Evolutionary conservation across 2,329 filamentous ascomycete genomes (phyloP).

Genomic region (Pseudocercospora musae): DNA sequence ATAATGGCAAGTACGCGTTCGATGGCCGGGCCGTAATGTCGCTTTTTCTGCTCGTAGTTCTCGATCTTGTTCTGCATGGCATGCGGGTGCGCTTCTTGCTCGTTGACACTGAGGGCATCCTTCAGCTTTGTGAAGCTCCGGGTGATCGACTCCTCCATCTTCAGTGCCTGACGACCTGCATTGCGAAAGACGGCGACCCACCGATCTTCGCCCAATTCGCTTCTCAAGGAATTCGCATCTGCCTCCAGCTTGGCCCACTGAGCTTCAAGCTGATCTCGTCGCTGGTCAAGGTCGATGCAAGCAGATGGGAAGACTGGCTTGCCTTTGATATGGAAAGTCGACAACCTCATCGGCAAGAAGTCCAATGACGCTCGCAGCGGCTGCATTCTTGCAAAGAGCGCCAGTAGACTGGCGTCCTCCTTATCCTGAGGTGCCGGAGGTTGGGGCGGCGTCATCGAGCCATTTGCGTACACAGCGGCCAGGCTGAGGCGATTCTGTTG

Average conservation of each 20-base stretch:
- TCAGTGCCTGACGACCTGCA: slow-evolving; percentile 84
- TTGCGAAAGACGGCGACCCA: slow-evolving; percentile 96
- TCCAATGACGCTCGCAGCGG: slow-evolving; percentile 88
- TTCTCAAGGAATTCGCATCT: slow-evolving; percentile 83
- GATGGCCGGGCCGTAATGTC: slow-evolving; percentile 90
- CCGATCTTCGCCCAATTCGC: slow-evolving; percentile 89
- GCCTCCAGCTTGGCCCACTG: slow-evolving; percentile 83
- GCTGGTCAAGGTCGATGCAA: slow-evolving; percentile 79
- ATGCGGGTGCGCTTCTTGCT: slow-evolving; percentile 69
- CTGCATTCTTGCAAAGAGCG: slow-evolving; percentile 92
- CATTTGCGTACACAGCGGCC: slow-evolving; percentile 50
- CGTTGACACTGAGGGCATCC: slow-evolving; percentile 71
- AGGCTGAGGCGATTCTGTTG: slow-evolving; percentile 65
- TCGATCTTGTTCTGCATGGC: slow-evolving; percentile 78
- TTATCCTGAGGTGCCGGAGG: slow-evolving; percentile 50
- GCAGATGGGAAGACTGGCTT: slow-evolving; percentile 80
- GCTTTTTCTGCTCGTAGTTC: slow-evolving; percentile 91
- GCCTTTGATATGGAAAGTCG: slow-evolving; percentile 77
- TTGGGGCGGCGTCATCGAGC: slow-evolving; percentile 46
- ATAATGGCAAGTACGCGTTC: slow-evolving; percentile 89
- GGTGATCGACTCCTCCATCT: slow-evolving; percentile 95
- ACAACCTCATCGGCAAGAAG: slow-evolving; percentile 91
- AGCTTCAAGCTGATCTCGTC: slow-evolving; percentile 71
- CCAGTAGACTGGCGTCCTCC: slow-evolving; percentile 84
- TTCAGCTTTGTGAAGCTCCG: slow-evolving; percentile 78